These are phyloP conservation scores for Arthrobotrys sphaeroides DNA, from an alignment of 2,329 filamentous ascomycete genomes.

Conservation along the genomic window DNA sequence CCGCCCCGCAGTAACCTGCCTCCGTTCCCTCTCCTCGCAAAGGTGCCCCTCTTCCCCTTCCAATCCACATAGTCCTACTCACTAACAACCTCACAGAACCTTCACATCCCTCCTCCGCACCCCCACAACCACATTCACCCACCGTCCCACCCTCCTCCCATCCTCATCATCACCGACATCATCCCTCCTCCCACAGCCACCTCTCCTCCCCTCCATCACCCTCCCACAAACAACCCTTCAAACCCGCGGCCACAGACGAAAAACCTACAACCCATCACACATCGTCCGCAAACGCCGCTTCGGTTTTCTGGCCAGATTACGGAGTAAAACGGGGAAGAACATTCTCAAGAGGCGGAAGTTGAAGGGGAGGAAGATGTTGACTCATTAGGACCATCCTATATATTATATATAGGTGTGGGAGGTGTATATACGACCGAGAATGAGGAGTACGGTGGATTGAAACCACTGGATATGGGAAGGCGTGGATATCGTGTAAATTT, in stretches of 20 bases:
- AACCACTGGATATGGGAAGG: too few relatives aligned
- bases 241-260: conserved; percentile 33
- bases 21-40: conserved; percentile 20
- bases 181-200: conserved; percentile 4
- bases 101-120: conserved; percentile 47
- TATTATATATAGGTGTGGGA: too few relatives aligned
- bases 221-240: background rate
- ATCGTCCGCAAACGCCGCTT: conserved; percentile 69
- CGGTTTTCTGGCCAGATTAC: conserved; percentile 68
- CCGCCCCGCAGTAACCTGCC: conserved; percentile 34
- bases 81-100: conserved; percentile 13
- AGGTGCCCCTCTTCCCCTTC: conserved; percentile 1
- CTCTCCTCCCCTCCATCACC: background rate
- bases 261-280: conserved; percentile 53
- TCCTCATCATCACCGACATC: too few relatives aligned
- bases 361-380: conserved; percentile 64
- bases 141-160: background rate
- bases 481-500: too few relatives aligned
- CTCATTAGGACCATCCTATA: too few relatives aligned
- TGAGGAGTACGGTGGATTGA: too few relatives aligned
- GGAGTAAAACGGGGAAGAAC: conserved; percentile 67
- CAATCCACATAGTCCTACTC: background rate
- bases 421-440: too few relatives aligned
- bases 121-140: background rate
- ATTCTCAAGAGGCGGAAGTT: conserved; percentile 66